Conservation (phyloP, 2,329 filamentous ascomycete genomes). For the Sclerotinia borealis region DNA sequence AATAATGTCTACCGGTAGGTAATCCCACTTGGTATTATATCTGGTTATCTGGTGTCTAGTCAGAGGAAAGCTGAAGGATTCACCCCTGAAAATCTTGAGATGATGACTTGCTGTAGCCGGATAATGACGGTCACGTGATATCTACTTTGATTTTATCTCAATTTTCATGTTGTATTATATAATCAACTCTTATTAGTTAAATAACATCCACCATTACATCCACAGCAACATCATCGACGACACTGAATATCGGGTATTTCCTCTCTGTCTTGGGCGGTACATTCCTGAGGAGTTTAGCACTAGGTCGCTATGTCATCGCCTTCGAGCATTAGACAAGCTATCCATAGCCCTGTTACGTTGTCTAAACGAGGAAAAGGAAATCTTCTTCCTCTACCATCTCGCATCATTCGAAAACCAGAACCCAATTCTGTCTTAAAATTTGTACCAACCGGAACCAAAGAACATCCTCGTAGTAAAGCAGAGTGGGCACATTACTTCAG, state of each 20-base stretch:
- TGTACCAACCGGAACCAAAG: neutral
- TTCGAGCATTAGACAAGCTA: constrained; percentile 19
- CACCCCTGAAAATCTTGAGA: neutral
- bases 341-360: neutral
- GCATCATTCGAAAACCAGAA: neutral
- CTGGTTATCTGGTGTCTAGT: too few species aligned
- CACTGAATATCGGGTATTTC: constrained; percentile 75
- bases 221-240: too few species aligned
- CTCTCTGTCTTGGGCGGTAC: constrained; percentile 69
- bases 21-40: too few species aligned
- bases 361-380: neutral
- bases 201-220: too few species aligned
- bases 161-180: too few species aligned
- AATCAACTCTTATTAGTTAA: too few species aligned
- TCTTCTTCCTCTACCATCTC: neutral
- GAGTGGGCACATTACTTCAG: neutral
- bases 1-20: too few species aligned
- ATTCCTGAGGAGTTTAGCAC: constrained; percentile 73
- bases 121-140: too few species aligned
- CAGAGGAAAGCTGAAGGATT: neutral
- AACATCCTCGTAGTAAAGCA: neutral
- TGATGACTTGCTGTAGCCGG: neutral
- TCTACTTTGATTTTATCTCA: too few species aligned
- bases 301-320: constrained; percentile 28
- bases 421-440: neutral